Base-by-base conservation (phyloP, 1,284 basidiomycete genomes). In the Binderoboletus segoi region DNA sequence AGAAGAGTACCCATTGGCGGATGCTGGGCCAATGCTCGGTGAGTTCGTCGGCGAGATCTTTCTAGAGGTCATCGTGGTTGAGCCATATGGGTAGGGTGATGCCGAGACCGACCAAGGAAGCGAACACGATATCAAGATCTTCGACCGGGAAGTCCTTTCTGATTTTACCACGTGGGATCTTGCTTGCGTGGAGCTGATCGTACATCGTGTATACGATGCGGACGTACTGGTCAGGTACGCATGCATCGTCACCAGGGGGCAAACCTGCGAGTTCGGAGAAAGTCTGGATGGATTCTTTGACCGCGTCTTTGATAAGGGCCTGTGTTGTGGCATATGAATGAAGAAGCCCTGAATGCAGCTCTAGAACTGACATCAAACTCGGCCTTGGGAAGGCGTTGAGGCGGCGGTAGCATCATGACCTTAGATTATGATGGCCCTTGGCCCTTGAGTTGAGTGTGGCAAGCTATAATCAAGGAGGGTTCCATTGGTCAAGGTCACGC, bases 1-100 rank as follows among this genome's bases (percentile, higher is more conserved):
- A 12, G 53, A 62, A 70, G 45, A 69, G 54, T 11, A 68, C 24
- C 68, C 67, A 72, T 1, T 50, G 59, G 21, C 70, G 66, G 32
- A 72, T 61, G 28, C 64, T 58, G 12, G 58, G 42, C 67, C 67
- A 69, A 11, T 64, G 59, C 8, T 44, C 12, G n/a, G 45, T 51
- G 15, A 69, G 59, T 3, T 41, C 47, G 23, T 59, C 58, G 30
- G 40, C 18, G 15, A 72, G 68, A 10, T 51, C 35, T 35, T 51
- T n/a, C 46, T 40, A 45, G 30, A 66, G 38, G 15, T 64, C 61
- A 13, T 44, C 40, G 37, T 64, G 48, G 35, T 50, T 61, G 24
- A 69, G 49, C 70, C 70, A 69, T 24, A 61, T 28, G 13, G 65
- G 66, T 15, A 69, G 32, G 20, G 59, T 67, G 23, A 59, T 37